phyloP scores from a whole-genome alignment of 2,329 filamentous ascomycete species.

The Fusarium sp. region DNA sequence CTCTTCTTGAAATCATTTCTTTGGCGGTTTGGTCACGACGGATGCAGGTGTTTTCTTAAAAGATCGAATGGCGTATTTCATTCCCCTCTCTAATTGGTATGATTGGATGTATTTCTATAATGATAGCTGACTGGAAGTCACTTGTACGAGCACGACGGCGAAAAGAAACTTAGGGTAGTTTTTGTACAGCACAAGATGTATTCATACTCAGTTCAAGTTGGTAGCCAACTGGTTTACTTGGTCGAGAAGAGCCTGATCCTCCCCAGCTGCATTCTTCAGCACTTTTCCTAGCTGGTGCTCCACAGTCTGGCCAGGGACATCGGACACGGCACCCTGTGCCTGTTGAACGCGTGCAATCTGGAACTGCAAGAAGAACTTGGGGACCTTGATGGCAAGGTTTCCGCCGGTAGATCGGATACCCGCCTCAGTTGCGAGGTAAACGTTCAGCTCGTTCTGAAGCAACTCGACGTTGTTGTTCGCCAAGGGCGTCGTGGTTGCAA shows the following conservation, averaged over 20 bases:
- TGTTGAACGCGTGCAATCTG: conserved; percentile 71
- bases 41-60: conserved; percentile 30
- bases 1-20: conserved; percentile 34
- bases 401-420: conserved; percentile 68
- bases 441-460: conserved; percentile 68
- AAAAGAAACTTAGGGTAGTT: conserved; percentile 17
- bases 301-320: conserved; percentile 65
- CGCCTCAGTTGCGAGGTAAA: conserved; percentile 71
- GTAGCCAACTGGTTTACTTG: conserved; percentile 62
- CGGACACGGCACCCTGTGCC: conserved; percentile 68
- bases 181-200: conserved; percentile 42
- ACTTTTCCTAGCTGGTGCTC: conserved; percentile 71
- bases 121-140: conserved; percentile 46
- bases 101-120: conserved; percentile 50
- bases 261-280: conserved; percentile 65
- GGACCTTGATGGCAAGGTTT: conserved; percentile 68
- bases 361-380: conserved; percentile 73
- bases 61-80: conserved; percentile 25
- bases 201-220: conserved; percentile 37
- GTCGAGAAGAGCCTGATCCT: conserved; percentile 63
- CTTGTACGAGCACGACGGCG: conserved; percentile 36
- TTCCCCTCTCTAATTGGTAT: conserved; percentile 48
- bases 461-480: conserved; percentile 62
- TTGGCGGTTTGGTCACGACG: conserved; percentile 24
- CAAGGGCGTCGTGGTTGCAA: conserved; percentile 65